These are phyloP conservation scores for Mercurialis annua DNA, from an alignment of 345 rosid species.

Conservation along the genomic window DNA sequence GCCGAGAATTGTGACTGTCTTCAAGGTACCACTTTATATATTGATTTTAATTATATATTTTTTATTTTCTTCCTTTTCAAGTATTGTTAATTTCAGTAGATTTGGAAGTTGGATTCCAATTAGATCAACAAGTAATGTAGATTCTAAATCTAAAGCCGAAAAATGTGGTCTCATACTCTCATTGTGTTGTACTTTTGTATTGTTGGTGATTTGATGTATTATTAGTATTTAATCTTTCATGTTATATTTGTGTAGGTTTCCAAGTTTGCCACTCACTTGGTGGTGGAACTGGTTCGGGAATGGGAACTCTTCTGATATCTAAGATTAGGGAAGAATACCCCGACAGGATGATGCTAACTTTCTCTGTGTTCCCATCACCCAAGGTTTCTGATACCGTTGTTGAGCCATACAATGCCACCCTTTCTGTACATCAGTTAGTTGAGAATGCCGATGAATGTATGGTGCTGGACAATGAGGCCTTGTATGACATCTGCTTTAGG, in stretches of 20 bases:
- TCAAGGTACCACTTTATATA: constrained; percentile 17
- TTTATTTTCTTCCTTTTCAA: background rate
- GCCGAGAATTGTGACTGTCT: constrained; percentile 31
- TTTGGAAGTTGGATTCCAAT: no score
- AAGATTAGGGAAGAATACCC: constrained; percentile 33
- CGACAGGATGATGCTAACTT: constrained; percentile 31
- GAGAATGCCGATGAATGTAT: constrained; percentile 32
- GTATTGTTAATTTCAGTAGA: no score
- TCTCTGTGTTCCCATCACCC: constrained; percentile 30
- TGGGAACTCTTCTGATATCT: constrained; percentile 29
- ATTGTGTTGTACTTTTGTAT: background rate
- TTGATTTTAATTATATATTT: background rate
- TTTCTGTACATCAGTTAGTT: constrained; percentile 29
- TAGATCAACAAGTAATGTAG: no score
- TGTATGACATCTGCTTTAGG: constrained; percentile 29
- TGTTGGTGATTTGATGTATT: background rate
- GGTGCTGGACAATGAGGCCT: constrained; percentile 31
- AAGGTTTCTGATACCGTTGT: constrained; percentile 31
- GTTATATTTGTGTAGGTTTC: constrained; percentile 17
- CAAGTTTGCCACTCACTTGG: constrained; percentile 31
- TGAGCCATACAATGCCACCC: constrained; percentile 28
- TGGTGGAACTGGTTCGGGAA: constrained; percentile 31
- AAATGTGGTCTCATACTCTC: background rate
- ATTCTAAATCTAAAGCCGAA: background rate
- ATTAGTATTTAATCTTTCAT: no score